Conservation (phyloP, 192 early-diverging fungal species). For the Coemansia sp. region DNA sequence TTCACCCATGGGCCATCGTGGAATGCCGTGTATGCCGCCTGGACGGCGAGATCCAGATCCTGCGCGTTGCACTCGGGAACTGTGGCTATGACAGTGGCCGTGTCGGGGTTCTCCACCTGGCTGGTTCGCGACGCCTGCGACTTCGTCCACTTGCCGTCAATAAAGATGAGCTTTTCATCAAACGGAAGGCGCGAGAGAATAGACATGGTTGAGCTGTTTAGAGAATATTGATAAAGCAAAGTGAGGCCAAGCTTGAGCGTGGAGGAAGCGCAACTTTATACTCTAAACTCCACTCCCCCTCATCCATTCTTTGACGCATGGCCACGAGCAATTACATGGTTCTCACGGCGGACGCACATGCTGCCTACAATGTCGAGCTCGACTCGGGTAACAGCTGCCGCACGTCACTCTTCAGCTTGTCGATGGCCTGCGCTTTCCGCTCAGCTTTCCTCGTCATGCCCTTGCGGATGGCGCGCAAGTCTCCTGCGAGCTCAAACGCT, state of each 20-base stretch:
- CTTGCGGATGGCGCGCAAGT: conserved; percentile 36
- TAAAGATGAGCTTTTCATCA: conserved; percentile 31
- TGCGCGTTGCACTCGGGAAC: conserved; percentile 38
- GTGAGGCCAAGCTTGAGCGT: too few species aligned
- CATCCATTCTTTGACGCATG: not conserved
- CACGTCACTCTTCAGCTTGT: conserved; percentile 14
- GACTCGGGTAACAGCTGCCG: not conserved
- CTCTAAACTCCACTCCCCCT: not conserved
- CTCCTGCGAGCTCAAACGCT: conserved; percentile 38
- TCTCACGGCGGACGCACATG: too few species aligned
- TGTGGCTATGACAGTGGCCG: conserved; percentile 28
- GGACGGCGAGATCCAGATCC: conserved; percentile 44
- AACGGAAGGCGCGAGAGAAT: conserved; percentile 34
- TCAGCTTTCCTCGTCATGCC: conserved; percentile 34
- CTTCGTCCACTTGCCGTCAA: conserved; percentile 35
- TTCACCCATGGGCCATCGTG: conserved; percentile 47
- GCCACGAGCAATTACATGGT: too few species aligned
- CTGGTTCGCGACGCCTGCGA: conserved; percentile 8
- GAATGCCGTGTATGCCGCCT: conserved; percentile 45
- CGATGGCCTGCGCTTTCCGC: conserved; percentile 25
- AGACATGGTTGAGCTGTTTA: not conserved
- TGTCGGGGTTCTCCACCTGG: conserved; percentile 44
- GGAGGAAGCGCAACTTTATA: too few species aligned
- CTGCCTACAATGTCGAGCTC: not conserved
- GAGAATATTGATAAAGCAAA: not conserved